Conservation (phyloP, 306 rosid species). For the Lathyrus oleraceus region DNA sequence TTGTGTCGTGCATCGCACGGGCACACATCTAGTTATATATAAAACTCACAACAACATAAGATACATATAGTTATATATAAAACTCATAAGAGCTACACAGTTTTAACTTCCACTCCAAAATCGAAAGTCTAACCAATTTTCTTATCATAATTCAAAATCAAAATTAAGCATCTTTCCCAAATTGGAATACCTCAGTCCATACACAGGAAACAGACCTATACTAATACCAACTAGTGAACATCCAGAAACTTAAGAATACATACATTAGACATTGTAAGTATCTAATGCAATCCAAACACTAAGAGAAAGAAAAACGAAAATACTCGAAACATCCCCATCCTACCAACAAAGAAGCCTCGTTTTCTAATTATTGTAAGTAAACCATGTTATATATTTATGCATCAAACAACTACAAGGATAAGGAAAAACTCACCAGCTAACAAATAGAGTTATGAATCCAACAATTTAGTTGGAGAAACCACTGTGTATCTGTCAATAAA, state of each 20-base stretch:
- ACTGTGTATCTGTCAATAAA: constrained; percentile 55
- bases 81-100: too few species aligned
- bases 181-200: not conserved
- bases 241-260: not conserved
- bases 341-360: too few species aligned
- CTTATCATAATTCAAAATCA: too few species aligned
- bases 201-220: not conserved
- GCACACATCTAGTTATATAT: too few species aligned
- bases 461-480: constrained; percentile 42
- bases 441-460: constrained; percentile 48
- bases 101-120: too few species aligned
- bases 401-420: constrained; percentile 18
- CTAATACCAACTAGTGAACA: not conserved
- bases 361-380: too few species aligned
- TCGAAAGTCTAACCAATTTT: too few species aligned
- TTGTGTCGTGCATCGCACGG: too few species aligned
- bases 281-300: constrained; percentile 12
- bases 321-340: not conserved
- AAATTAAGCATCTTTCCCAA: too few species aligned
- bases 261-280: not conserved
- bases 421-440: constrained; percentile 58
- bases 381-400: too few species aligned
- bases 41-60: too few species aligned
- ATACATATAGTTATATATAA: too few species aligned
- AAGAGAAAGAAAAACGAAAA: not conserved